Percentiles rank a stretch among this genome's conserved stretches.
Conservation (phyloP, 2,329 filamentous ascomycete species). For the Falciphora oryzae region DNA sequence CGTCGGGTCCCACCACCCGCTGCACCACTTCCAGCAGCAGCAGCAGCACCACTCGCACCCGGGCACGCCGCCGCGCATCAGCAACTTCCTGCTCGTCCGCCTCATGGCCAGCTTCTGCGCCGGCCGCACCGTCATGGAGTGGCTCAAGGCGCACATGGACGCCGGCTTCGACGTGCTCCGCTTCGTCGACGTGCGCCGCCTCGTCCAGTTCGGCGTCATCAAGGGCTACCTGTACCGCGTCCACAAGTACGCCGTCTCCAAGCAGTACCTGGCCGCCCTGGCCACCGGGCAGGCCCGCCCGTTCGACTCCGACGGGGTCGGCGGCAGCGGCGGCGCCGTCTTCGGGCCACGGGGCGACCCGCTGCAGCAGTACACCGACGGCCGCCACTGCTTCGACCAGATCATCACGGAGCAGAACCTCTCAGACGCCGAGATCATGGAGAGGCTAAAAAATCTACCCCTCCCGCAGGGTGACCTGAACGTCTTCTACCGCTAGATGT, state of each 20-base stretch:
- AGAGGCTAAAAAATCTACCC: slow-evolving; percentile 55
- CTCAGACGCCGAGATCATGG: slow-evolving; percentile 64
- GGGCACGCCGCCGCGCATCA: slow-evolving; percentile 29
- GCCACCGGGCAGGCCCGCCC: slow-evolving; percentile 47
- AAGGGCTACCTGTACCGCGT: slow-evolving; percentile 91
- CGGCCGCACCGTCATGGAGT: slow-evolving; percentile 79
- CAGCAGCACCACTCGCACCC: slow-evolving; percentile 12
- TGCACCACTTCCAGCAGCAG: slow-evolving; percentile 15
- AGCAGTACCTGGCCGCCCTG: slow-evolving; percentile 52
- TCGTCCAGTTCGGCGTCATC: slow-evolving; percentile 94
- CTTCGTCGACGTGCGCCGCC: slow-evolving; percentile 79
- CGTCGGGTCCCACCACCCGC: neutral
- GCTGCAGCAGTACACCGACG: slow-evolving; percentile 65
- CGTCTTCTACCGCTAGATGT: slow-evolving; percentile 44
- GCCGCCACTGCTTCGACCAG: slow-evolving; percentile 72
- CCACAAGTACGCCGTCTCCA: slow-evolving; percentile 79
- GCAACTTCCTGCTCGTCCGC: slow-evolving; percentile 64
- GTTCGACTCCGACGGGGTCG: neutral
- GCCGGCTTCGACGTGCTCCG: slow-evolving; percentile 59
- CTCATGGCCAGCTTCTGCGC: slow-evolving; percentile 83
- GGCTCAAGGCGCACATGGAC: slow-evolving; percentile 71
- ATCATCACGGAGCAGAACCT: slow-evolving; percentile 72
- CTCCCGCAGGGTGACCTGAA: slow-evolving; percentile 47
- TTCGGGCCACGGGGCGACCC: slow-evolving; percentile 29
- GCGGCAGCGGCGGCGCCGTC: slow-evolving; percentile 21